These are phyloP conservation scores for Mycosarcoma maydis DNA, from an alignment of 1,284 basidiomycete species.

Conservation along the genomic window DNA sequence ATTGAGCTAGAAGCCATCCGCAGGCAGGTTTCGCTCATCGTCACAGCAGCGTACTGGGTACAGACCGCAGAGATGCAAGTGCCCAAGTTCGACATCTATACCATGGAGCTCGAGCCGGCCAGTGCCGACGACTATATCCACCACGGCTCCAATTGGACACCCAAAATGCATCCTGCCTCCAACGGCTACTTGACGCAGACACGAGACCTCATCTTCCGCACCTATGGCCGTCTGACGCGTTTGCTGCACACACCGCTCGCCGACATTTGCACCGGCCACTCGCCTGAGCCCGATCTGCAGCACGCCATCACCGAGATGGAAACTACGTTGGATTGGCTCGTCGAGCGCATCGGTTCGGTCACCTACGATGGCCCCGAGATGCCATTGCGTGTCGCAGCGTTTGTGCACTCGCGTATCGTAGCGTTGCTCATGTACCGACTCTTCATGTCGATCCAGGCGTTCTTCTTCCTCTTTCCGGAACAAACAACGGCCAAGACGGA, in stretches of 20 bases:
- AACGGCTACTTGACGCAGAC: conserved; percentile 44
- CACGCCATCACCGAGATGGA: conserved; percentile 53
- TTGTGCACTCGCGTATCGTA: conserved; percentile 42
- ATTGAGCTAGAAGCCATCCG: conserved; percentile 45
- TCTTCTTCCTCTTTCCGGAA: conserved; percentile 46
- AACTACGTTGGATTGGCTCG: conserved; percentile 41
- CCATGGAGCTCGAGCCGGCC: conserved; percentile 39
- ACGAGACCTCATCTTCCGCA: conserved; percentile 43
- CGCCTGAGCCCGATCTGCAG: conserved; percentile 56
- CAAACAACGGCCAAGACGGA: conserved; percentile 32
- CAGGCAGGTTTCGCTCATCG: conserved; percentile 30
- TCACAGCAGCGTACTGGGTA: conserved; percentile 45
- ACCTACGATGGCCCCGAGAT: conserved; percentile 46
- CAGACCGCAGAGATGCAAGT: conserved; percentile 46
- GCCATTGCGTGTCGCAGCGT: conserved; percentile 47
- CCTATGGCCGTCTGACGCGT: conserved; percentile 45
- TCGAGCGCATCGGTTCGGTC: conserved; percentile 34
- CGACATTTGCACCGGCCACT: conserved; percentile 45
- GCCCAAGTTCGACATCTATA: conserved; percentile 47
- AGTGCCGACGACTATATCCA: conserved; percentile 51
- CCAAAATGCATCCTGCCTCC: conserved; percentile 38
- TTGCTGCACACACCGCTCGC: conserved; percentile 53
- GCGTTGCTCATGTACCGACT: conserved; percentile 49
- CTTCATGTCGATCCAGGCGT: conserved; percentile 43
- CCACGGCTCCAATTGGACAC: conserved; percentile 51